Conservation (phyloP, 2,329 filamentous ascomycete species). For the Penicillium verrucosum region DNA sequence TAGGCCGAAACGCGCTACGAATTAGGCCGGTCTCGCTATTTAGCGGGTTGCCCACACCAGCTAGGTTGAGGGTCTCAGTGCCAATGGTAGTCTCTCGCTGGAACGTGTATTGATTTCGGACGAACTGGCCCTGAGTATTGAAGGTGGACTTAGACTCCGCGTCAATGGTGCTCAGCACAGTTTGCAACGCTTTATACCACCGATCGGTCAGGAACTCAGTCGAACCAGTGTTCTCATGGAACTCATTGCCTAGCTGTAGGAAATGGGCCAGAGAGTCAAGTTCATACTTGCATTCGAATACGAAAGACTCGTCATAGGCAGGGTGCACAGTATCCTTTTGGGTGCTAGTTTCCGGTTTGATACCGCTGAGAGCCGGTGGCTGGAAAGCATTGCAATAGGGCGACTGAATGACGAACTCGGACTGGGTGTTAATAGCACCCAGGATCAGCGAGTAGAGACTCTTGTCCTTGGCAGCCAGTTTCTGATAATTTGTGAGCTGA, state of each 20-base stretch:
- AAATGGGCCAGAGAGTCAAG: slow-evolving; percentile 94
- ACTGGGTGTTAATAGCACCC: slow-evolving; percentile 93
- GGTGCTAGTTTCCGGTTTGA: slow-evolving; percentile 70
- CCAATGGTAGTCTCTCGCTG: slow-evolving; percentile 73
- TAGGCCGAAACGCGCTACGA: slow-evolving; percentile 88
- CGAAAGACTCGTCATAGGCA: slow-evolving; percentile 73
- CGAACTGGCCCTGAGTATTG: slow-evolving; percentile 62
- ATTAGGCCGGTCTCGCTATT: slow-evolving; percentile 80
- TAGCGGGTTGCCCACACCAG: slow-evolving; percentile 85
- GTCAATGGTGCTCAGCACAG: slow-evolving; percentile 68
- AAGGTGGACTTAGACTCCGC: slow-evolving; percentile 82
- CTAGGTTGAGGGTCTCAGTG: slow-evolving; percentile 83
- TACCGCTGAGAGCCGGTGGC: slow-evolving; percentile 77
- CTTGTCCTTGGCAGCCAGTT: slow-evolving; percentile 75
- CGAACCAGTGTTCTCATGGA: slow-evolving; percentile 74
- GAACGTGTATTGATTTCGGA: slow-evolving; percentile 81
- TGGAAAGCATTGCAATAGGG: slow-evolving; percentile 99
- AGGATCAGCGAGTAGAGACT: slow-evolving; percentile 75
- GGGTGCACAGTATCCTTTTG: slow-evolving; percentile 85
- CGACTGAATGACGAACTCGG: slow-evolving; percentile 88
- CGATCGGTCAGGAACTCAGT: slow-evolving; percentile 72
- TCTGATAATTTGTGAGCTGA: slow-evolving; percentile 86
- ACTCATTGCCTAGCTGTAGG: slow-evolving; percentile 79
- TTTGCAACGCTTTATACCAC: slow-evolving; percentile 76
- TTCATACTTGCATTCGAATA: slow-evolving; percentile 99